Evolutionary conservation across 306 rosid genomes (phyloP), one percentile per base, ranked within the genome.

Genomic region (Herpetospermum pedunculosum): DNA sequence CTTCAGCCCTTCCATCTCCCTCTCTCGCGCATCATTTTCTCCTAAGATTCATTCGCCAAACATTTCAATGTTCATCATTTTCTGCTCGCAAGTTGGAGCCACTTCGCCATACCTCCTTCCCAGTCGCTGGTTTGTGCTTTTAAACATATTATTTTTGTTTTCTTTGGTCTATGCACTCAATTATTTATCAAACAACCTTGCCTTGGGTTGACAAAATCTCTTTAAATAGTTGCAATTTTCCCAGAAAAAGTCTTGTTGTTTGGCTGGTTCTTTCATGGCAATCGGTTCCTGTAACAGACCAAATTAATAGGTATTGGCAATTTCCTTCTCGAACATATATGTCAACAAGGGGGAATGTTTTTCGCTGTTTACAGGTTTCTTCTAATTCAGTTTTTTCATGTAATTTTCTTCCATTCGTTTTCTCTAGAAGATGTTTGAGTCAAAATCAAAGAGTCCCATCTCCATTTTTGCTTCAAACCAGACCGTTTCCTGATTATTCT

Each of bases 401-500:
- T 68, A 72, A 44, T 43, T 47, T 43, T 37, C 76, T 78, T 2
- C 77, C 79, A 70, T 75, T 73, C 38, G 69, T 54, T 4, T 58
- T 69, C 29, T 65, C 43, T 52, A 49, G 65, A 70, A 80, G 75
- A 68, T 75, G 75, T 73, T 47, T 62, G 48, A 84, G 46, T 72
- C 70, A 58, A 29, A 73, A 28, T 70, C 70, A 53, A 28, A 72
- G 37, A 48, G 41, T 71, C 53, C 79, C 81, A 43, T 76, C 75
- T 63, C 75, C 76, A 41, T 68, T 64, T 76, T 76, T 88, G 71
- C 74, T 83, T 48, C 78, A 60, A 78, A 60, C 79, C 37, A 85
- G 97, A 75, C 92, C 94, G 21, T 92, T 92, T 72, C 98, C 98
- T 48, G 92, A 89, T 75, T 92, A 88, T 83, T 88, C 98, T 25